Percentiles rank a stretch among this genome's conserved stretches.
These are phyloP conservation scores for Pinus tabuliformis DNA, from an alignment of 75 land plant species.

Conservation along the genomic window DNA sequence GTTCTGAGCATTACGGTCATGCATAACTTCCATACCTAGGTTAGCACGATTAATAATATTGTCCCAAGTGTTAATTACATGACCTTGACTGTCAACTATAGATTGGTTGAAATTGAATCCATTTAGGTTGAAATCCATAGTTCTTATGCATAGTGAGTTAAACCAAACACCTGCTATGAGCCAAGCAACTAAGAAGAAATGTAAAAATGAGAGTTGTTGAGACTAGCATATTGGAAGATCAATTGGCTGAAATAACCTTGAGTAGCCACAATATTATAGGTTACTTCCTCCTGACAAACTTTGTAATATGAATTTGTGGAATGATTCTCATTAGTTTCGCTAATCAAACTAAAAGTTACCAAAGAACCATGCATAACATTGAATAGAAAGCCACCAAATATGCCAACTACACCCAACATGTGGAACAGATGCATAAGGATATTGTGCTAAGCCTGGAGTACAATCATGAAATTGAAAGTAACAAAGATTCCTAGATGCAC, in stretches of 20 bases:
- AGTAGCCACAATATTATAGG: no score
- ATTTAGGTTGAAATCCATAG: constrained; percentile 13
- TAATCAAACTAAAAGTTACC: constrained; percentile 14
- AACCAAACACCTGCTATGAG: constrained; percentile 14
- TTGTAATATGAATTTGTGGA: constrained; percentile 12
- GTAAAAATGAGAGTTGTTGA: constrained; percentile 26
- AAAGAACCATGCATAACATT: constrained; percentile 14
- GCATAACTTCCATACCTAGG: constrained; percentile 30
- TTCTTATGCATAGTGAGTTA: constrained; percentile 3
- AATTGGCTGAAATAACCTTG: no score
- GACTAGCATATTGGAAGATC: constrained; percentile 5
- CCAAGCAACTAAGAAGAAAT: constrained; percentile 24
- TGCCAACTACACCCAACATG: neutral
- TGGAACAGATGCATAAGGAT: constrained; percentile 17
- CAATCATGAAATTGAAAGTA: constrained; percentile 2
- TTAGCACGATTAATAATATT: constrained; percentile 17
- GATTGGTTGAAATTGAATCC: no score
- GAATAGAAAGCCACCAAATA: constrained; percentile 17
- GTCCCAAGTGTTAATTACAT: constrained; percentile 22
- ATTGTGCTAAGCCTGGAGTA: constrained; percentile 9
- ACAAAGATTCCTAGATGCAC: constrained; percentile 20
- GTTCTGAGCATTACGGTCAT: constrained; percentile 7
- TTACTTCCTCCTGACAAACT: neutral
- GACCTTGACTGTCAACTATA: constrained; percentile 20
- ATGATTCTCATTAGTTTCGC: constrained; percentile 5